Base-by-base conservation (phyloP, 768 basidiomycete genomes). In the Termitomyces sp. region DNA sequence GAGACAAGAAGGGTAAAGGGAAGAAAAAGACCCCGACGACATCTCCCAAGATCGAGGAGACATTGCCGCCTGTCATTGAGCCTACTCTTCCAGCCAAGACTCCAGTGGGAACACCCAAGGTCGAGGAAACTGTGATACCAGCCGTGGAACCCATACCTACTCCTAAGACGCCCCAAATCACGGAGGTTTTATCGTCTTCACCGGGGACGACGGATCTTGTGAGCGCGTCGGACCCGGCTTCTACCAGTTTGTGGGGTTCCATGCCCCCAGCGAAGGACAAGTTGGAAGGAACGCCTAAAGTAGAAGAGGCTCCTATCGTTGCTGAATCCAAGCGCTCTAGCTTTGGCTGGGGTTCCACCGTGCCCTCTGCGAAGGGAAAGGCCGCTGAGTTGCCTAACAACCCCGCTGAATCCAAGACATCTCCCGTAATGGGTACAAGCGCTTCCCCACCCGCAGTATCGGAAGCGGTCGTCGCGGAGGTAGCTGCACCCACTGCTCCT, bases 101-200 rank as follows among this genome's bases (percentile, higher is more conserved):
- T 25, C 44, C 56, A 42, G 47, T 28, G 16, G 32, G 16, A 49
- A 47, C 50, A 9, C 51, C 56, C 14, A 57, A 57, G 50, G 34
- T 52, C 5, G 56, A 52, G 39, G 50, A 44, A 25, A 17, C 28
- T 21, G 19, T 44, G 10, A 27, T 35, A 27, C 59, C 57, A 56
- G 55, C 56, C 32, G 49, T 49, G 42, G 63, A 57, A 55, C 55
- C 35, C 46, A 65, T 45, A 8, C 27, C 52, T 28, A 47, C 54
- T 14, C 57, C 74, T 12, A 71, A 67, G 43, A 55, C 44, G 10
- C 51, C 54, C 10, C 27, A 44, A 52, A 72, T 82, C 21, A 75
- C 64, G 1, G 72, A 82, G 1, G 63, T 76, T 5, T 74, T 82
- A 43, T 73, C 64, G 21, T 73, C 80, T 0, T 71, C 81, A 5